Conservation (phyloP, 345 rosid genomes). For the Gossypium rotundifolium region DNA sequence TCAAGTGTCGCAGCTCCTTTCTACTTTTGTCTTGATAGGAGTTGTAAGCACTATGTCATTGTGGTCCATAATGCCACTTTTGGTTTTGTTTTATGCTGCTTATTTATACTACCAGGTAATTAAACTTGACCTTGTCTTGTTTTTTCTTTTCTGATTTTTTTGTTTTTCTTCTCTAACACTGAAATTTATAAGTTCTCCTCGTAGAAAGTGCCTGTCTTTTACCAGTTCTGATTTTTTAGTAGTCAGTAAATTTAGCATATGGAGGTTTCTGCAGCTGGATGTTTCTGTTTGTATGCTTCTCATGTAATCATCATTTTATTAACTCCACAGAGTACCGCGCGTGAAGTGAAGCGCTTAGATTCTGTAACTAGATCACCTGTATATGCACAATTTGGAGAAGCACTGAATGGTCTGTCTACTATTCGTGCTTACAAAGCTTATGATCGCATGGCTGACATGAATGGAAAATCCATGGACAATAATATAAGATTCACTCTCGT, state of each 20-base stretch:
- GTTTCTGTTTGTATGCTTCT: conserved; percentile 5
- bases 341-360: conserved; percentile 95
- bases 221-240: not conserved
- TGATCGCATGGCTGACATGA: conserved; percentile 86
- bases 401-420: conserved; percentile 80
- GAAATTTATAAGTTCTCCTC: not conserved
- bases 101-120: conserved; percentile 93
- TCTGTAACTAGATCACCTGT: conserved; percentile 94
- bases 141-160: not conserved
- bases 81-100: conserved; percentile 83
- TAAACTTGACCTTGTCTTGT: not conserved
- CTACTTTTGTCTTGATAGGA: conserved; percentile 89
- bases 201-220: not conserved
- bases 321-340: conserved; percentile 73
- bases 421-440: conserved; percentile 98
- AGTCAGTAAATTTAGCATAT: not conserved
- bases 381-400: conserved; percentile 98
- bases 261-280: not conserved
- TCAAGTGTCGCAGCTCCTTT: conserved; percentile 81
- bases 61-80: conserved; percentile 97
- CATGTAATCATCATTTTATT: conserved; percentile 17
- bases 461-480: conserved; percentile 92
- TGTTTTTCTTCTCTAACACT: not conserved
- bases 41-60: conserved; percentile 95
- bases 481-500: conserved; percentile 84